Evolutionary conservation across 1,284 basidiomycete species (phyloP), one percentile per base, ranked within the genome.

Genomic region (Pyrrhoderma lamaoense): DNA sequence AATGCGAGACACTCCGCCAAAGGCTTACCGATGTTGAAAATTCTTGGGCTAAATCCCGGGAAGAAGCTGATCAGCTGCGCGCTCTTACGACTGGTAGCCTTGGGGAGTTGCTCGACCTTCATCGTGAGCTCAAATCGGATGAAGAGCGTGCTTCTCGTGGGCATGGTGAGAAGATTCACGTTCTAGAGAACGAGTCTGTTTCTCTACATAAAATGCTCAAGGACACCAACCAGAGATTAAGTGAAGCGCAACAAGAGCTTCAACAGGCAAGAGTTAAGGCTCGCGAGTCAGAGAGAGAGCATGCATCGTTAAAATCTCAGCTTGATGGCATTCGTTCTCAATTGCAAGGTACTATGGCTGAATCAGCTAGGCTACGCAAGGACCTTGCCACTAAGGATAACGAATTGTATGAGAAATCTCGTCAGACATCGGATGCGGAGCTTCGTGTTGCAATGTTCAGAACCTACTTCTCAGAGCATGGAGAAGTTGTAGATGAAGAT

Each of bases 391-490:
- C 76, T 36, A 85, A 82, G 63, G 93, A 97, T 53, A 65, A 73
- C 8, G 80, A 85, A 55, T 67, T 91, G 40, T 74, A 72, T 38
- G 84, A 88, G 50, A 82, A 80, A 60, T 64, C 74, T 47, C 82
- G 84, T 63, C 79, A 86, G 42, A 75, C 82, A 1, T 76, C 86
- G 3, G 89, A 93, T 52, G 74, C 83, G 0, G 80, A 81, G 56
- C 73, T 94, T 56, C 89, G 90, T 58, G 71, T 90, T 56, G 79
- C 76, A 34, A 85, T 93, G 71, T 74, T 99, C 55, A 83, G 91
- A 51, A 89, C 83, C 61, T 85, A 96, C 62, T 78, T 98, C 49
- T 80, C 84, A 39, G 96, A 99, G 62, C 87, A 92, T 61, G 93
- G 92, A 8, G 76, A 96, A 47, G 75, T 75, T 25, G 69, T 86